Percentiles rank a stretch among this genome's conserved stretches.
These are phyloP conservation scores for Pseudisothecium myosuroides DNA, from an alignment of 225 moss, liverwort and hornwort genomes.

Conservation along the genomic window DNA sequence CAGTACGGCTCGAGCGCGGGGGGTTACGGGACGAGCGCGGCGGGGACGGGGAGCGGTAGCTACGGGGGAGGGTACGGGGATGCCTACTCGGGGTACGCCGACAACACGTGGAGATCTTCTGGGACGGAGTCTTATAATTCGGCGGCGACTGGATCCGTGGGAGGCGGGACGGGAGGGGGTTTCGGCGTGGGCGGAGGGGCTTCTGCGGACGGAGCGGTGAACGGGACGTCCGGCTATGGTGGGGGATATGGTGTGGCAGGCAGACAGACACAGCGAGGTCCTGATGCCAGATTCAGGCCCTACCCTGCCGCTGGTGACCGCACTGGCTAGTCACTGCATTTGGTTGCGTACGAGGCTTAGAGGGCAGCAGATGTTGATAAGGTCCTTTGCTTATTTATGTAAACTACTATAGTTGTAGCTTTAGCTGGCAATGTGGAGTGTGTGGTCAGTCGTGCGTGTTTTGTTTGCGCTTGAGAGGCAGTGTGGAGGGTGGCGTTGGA, in stretches of 20 bases:
- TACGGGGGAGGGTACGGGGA: conserved; percentile 67
- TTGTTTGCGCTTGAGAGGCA: background rate
- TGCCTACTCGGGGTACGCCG: conserved; percentile 71
- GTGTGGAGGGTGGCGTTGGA: background rate
- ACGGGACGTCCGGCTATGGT: conserved; percentile 86
- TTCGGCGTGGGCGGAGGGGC: conserved; percentile 57
- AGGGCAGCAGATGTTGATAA: conserved; percentile 63
- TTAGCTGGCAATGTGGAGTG: background rate
- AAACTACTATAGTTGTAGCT: background rate
- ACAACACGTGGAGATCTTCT: conserved; percentile 87
- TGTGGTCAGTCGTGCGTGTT: background rate
- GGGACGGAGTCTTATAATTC: conserved; percentile 74
- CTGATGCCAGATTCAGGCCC: conserved; percentile 99
- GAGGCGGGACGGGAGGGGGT: conserved; percentile 47
- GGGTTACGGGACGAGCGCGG: conserved; percentile 67
- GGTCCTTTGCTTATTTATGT: conserved; percentile 39
- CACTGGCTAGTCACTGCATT: conserved; percentile 78
- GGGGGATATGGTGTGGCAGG: conserved; percentile 95
- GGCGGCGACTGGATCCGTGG: conserved; percentile 59
- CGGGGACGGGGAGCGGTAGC: conserved; percentile 65
- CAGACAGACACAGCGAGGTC: conserved; percentile 99
- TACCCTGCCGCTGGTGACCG: conserved; percentile 99
- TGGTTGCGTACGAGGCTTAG: conserved; percentile 55
- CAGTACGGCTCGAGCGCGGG: conserved; percentile 55
- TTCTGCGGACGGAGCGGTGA: conserved; percentile 52